Base-by-base conservation (phyloP, 148 eudicot species). In the Vaccinium macrocarpon region DNA sequence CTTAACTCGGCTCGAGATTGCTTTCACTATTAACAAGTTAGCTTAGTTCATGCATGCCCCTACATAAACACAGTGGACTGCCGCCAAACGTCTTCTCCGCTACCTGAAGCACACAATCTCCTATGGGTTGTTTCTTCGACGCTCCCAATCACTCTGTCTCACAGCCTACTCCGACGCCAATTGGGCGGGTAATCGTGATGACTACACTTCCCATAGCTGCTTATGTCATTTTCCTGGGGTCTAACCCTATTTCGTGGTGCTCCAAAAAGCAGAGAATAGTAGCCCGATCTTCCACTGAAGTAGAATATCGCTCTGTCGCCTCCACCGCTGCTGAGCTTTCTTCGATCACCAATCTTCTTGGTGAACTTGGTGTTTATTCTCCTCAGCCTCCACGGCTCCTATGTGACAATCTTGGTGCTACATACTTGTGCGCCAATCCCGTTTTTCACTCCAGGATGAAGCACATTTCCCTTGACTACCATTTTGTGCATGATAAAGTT, bases 21-120 rank as follows among this genome's bases (percentile, higher is more conserved):
- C 87, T 8, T 85, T 35, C 50, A 29, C 59, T 0, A 80, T 85
- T 0, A 85, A 85, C 19, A 53, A 57, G 9, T 21, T 80, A 2
- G 74, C 73, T n/a, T 81, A 85, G 18, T 56, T 25, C 52, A 46
- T 85, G 80, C 83, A 85, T 29, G 15, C 70, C 18, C 86, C 79
- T n/a, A 50, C 76, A 6, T 55, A 80, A 15, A 73, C 73, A 3
- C 86, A 84, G 10, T 84, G 83, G 83, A 56, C 74, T 8, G 78
- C 27, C 15, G 66, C 29, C 23, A 84, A 84, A 53, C 82, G 78
- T 1, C 62, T 84, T 13, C 59, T 78, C 25, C 48, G 50, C 13
- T 84, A 84, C 32, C 35, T 84, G 14, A 84, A 79, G 10, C 29
- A 14, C 64, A 79, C 82, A 0, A 64, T 52, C 29, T 35, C 42